Base-by-base conservation (phyloP, 2,329 filamentous ascomycete genomes). In the Fusarium camptoceras region DNA sequence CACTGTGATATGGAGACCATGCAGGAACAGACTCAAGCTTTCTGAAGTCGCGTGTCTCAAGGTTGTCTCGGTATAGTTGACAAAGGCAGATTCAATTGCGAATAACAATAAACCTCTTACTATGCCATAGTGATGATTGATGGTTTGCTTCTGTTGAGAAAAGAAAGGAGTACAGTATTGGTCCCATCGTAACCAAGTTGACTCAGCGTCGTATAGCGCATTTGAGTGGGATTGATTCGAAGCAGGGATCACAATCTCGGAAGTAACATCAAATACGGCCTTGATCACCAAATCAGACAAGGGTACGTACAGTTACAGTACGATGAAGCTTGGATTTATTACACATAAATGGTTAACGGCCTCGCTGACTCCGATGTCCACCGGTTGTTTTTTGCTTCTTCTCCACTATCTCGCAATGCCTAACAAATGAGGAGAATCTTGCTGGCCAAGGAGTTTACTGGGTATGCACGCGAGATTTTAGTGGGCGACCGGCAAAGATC, bases 11-110 rank as follows among this genome's bases (percentile, higher is more conserved):
- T 27, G 62, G 48, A 25, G 54, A 44, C 39, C 54, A 62, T 50
- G 63, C 63, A 66, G 61, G 63, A 66, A 60, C 61, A 66, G 27
- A 28, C 34, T 34, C 24, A 53, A 58, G 47, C 54, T 22, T 46
- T 30, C n/a, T n/a, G 22, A 34, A 61, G 48, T 15, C 34, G 34
- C 34, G 34, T 62, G 24, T 25, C n/a, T 39, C 31, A 39, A 20
- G 18, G 22, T 24, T 22, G 30, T 41, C 8, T 50, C 39, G 56
- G n/a, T 20, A 61, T 25, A 41, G 27, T 28, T 11, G 9, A 27
- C 25, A 31, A 27, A 59, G 9, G 8, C 15, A 41, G 31, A 18
- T 55, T 37, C 46, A 42, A 15, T 49, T 12, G 10, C 10, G 24
- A 28, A 47, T 18, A 18, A 20, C 9, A n/a, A 5, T 20, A 27